Evolutionary conservation across 345 rosid species (phyloP).

Genomic region (Citrus maxima): DNA sequence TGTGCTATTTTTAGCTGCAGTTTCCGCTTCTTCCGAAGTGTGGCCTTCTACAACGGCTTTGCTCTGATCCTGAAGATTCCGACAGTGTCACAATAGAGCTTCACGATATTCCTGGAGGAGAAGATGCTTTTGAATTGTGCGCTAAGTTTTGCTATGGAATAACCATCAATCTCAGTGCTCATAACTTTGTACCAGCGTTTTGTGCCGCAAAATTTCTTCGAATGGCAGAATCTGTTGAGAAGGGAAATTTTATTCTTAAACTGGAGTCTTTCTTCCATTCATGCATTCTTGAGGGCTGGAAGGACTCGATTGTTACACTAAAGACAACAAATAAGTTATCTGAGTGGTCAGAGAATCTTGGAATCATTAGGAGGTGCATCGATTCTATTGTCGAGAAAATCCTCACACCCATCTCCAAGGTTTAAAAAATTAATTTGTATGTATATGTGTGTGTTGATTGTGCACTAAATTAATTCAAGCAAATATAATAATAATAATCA

Average conservation of each 20-base stretch:
- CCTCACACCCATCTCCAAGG: conserved; percentile 75
- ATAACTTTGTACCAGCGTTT: conserved; percentile 75
- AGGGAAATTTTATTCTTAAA: conserved; percentile 72
- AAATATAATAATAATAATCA: no score
- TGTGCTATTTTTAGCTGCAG: conserved; percentile 55
- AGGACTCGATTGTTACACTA: conserved; percentile 76
- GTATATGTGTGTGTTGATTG: no score
- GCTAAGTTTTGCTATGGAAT: conserved; percentile 96
- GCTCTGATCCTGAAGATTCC: conserved; percentile 44
- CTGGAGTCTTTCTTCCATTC: conserved; percentile 89
- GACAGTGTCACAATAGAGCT: conserved; percentile 57
- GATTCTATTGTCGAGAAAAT: conserved; percentile 84
- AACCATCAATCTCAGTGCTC: conserved; percentile 78
- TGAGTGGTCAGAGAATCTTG: conserved; percentile 89
- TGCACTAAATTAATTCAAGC: no score
- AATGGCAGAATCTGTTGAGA: conserved; percentile 82
- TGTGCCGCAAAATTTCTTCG: conserved; percentile 91
- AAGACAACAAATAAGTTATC: conserved; percentile 62
- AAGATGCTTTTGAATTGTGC: conserved; percentile 89
- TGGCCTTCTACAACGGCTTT: conserved; percentile 69
- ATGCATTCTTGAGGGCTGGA: conserved; percentile 94
- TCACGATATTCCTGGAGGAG: conserved; percentile 91
- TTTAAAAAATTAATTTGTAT: conserved; percentile 7
- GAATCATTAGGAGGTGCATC: conserved; percentile 76
- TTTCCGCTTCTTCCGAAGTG: conserved; percentile 81